phyloP scores from a whole-genome alignment of 2,329 filamentous ascomycete genomes.

The Cryphonectria parasitica region DNA sequence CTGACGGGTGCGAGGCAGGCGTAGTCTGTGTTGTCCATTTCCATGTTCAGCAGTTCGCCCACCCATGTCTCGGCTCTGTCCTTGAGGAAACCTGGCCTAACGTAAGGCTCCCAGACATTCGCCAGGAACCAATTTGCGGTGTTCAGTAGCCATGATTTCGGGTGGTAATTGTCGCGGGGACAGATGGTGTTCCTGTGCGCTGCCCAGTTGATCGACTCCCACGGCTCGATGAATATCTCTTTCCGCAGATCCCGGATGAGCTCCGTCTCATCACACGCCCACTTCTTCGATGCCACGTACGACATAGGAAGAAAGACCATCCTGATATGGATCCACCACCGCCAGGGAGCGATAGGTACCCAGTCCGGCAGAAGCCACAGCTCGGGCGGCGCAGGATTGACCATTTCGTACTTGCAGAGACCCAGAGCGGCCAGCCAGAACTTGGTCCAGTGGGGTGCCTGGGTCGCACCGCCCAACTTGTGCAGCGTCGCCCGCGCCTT shows the following conservation, averaged over 20 bases:
- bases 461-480: constrained; percentile 80
- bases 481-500: constrained; percentile 84
- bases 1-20: constrained; percentile 87
- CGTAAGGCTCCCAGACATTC: constrained; percentile 78
- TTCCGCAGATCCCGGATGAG: constrained; percentile 73
- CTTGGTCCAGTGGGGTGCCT: constrained; percentile 94
- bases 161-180: constrained; percentile 84
- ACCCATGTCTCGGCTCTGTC: constrained; percentile 78
- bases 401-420: constrained; percentile 84
- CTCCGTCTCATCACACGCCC: constrained; percentile 75
- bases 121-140: constrained; percentile 77
- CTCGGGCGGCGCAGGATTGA: constrained; percentile 93
- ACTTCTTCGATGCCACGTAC: constrained; percentile 83
- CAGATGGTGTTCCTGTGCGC: constrained; percentile 82
- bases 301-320: constrained; percentile 94
- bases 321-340: constrained; percentile 99
- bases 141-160: constrained; percentile 85
- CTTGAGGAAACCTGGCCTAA: constrained; percentile 69
- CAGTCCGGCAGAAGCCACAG: constrained; percentile 92
- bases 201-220: constrained; percentile 77
- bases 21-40: constrained; percentile 91
- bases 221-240: constrained; percentile 81
- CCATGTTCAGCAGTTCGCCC: constrained; percentile 83
- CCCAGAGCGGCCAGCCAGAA: constrained; percentile 90
- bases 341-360: constrained; percentile 86